Evolutionary conservation across 148 eudicot genomes (phyloP).

Genomic region (Cornus florida): DNA sequence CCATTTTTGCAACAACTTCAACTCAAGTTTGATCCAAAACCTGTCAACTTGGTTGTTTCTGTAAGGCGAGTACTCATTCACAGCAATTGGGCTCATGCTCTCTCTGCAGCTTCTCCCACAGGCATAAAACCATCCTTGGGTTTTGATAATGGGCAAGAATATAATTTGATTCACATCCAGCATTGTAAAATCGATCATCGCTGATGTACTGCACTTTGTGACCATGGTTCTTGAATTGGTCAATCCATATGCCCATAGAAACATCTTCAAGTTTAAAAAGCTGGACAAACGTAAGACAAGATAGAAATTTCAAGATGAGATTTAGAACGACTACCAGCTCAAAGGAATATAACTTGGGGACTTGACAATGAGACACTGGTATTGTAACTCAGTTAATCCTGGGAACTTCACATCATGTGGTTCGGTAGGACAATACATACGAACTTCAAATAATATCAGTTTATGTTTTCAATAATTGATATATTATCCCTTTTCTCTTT

Average conservation of each 20-base stretch:
- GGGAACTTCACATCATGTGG: too few relatives aligned
- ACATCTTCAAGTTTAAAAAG: constrained; percentile 32
- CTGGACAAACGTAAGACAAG: constrained; percentile 8
- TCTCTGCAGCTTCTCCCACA: constrained; percentile 33
- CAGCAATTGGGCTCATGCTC: constrained; percentile 9
- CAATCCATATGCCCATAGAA: constrained; percentile 34
- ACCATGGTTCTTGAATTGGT: constrained; percentile 28
- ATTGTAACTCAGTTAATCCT: not conserved
- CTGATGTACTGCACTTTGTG: constrained; percentile 26
- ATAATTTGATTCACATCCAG: constrained; percentile 34
- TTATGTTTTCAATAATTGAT: too few relatives aligned
- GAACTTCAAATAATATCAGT: too few relatives aligned
- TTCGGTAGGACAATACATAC: too few relatives aligned
- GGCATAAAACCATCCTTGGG: constrained; percentile 37
- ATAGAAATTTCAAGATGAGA: not conserved
- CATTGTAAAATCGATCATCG: constrained; percentile 32
- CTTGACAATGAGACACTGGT: not conserved
- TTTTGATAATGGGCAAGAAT: constrained; percentile 60
- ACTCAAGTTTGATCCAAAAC: not conserved
- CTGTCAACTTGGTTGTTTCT: not conserved
- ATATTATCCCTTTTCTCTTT: too few relatives aligned
- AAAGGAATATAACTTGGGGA: not conserved
- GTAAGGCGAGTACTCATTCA: constrained; percentile 10
- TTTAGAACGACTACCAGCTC: not conserved
- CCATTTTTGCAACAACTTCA: not conserved